Evolutionary conservation across 305 asterid genomes (phyloP), one percentile per base, ranked within the genome.

Genomic region (Nicotiana rustica): DNA sequence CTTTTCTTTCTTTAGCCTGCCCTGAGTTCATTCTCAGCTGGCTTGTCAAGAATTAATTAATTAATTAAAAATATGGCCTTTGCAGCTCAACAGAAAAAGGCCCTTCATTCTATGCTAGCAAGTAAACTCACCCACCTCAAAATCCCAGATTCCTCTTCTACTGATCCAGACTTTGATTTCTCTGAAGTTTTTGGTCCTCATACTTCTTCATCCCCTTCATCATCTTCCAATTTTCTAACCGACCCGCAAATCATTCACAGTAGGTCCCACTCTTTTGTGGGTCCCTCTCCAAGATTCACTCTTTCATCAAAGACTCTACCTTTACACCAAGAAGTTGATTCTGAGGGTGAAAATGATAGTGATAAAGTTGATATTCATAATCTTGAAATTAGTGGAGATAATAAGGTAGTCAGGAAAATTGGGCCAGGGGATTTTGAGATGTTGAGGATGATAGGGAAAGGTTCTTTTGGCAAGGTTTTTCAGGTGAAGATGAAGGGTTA

Each of bases 391-490:
- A 60, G 47, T 44, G 76, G 41, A 14, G 84, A 86, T 36, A 83
- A 80, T 5, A 52, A 21, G 38, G 86, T 31, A 69, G 83, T 66
- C 64, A 59, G 35, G 82, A 90, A 87, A 79, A 87, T 92, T 78
- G 99, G 99, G 17, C 93, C 97, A 0, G 91, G 89, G 82, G 95
- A 95, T 84, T 95, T 95, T 84, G 97, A 93, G 87, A 95, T 93
- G 1, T 86, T 92, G 94, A 92, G 99, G 89, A 90, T 95, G 75
- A 87, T 95, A 65, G 99, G 98, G 6, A 93, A 92, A 84, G 99
- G 99, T 19, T 93, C 97, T 65, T 95, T 95, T 88, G 98, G 98
- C 88, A 95, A 95, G 91, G 99, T 95, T 77, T 95, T 93, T 89
- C 98, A 92, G 90, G 98, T 95, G 84, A 91, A 92, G 88, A 88